Evolutionary conservation across 2,329 filamentous ascomycete species (phyloP), one percentile per base, ranked within the genome.

Genomic region (Rutstroemia sp.): DNA sequence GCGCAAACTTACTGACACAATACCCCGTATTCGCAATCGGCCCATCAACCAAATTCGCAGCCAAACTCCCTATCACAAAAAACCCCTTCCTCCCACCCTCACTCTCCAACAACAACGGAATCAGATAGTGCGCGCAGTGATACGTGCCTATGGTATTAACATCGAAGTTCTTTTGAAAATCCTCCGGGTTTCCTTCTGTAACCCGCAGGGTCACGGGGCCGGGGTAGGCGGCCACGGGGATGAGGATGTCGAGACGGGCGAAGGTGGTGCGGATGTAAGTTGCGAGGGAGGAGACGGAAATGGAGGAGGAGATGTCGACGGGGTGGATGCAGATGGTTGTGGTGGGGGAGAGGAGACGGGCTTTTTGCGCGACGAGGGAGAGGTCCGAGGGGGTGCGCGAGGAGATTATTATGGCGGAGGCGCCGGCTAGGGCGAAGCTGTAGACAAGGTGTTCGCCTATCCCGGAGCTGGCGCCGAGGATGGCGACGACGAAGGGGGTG

Each of bases 401-500:
- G 7, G 48, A 51, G 27, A 58, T 39, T 6, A 58, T 49, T 16
- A 58, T 27, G 3, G 39, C 45, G 7, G 48, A 48, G 10, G 54
- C 57, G 7, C 48, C 48, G 6, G 54, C 53, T 19, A 21, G 27
- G 2, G 54, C 54, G 38, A 45, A 58, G 7, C 40, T 36, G 27
- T 58, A 58, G 21, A 52, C 53, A 23, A 58, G 50, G 9, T 58
- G 48, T 4, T 58, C 54, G 53, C 54, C 57, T 14, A 58, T 58
- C 1, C 57, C 57, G 7, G 42, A 44, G 36, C 54, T 57, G 7
- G 54, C 54, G 10, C 57, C 57, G 10, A 58, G 49, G 27, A 58
- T 53, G 8, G 54, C 57, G 14, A 46, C 45, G 14, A 48, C 45
- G 27, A 58, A 57, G 6, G 48, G 25, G 2, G 2, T 25, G 2